Base-by-base conservation (phyloP, 139 green algal genomes). In the Chlorella sp. region DNA sequence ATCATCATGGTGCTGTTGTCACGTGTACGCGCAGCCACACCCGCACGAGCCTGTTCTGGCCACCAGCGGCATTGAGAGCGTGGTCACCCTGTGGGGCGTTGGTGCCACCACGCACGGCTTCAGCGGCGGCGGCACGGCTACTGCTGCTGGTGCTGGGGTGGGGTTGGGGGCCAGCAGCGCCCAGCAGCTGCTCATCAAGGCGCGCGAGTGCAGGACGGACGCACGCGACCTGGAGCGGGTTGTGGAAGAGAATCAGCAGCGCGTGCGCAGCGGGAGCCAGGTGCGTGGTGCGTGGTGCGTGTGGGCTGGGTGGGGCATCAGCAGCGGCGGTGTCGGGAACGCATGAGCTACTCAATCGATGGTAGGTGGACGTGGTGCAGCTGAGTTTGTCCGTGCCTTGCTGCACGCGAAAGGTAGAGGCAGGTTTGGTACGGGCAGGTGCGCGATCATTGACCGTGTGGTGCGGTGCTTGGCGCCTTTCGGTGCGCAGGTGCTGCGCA, bases 61-160 rank as follows among this genome's bases (percentile, higher is more conserved):
- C 35, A 97, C 92, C 34, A 89, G 78, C 42, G 92, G 92, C 72
- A 94, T 97, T 32, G 91, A 96, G 77, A 51, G 59, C 29, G 83
- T 87, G 0, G 72, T 97, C 17, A 74, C 80, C 35, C 73, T 94
- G 62, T 91, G 87, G 86, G 63, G 32, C 0, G 82, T 85, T 2
- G 29, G 49, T 1, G 27, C 29, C n/a, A 31, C 27, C 3, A 23
- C 32, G 2, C 24, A 63, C 3, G 31, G n/a, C 2, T 1, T 3
- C 2, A 1, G 5, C 23, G 5, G 23, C 2, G 30, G 69, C 2
- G 51, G 59, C 62, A 27, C 35, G 49, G n/a, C n/a, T n/a, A n/a
- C n/a, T n/a, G n/a, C 42, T 10, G 69, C 1, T 36, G n/a, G 60
- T 35, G 31, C 49, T 31, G n/a, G 50, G 49, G 49, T 49, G 5